Evolutionary conservation across 73 alveolate species (phyloP).

Genomic region (Tetrahymena borealis): DNA sequence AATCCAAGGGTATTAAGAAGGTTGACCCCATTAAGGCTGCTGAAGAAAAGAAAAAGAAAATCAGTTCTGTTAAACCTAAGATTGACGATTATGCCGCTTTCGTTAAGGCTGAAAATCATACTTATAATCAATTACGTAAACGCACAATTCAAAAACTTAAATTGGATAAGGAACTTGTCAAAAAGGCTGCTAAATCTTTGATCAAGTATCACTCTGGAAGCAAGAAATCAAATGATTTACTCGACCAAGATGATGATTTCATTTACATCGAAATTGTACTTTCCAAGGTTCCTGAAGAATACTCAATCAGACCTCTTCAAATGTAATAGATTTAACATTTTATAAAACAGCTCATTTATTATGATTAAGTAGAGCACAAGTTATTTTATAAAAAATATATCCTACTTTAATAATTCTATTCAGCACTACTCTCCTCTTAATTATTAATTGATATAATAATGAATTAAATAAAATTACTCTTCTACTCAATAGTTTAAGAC

Average conservation of each 20-base stretch:
- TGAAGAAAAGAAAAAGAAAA: not conserved
- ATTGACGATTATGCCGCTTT: not conserved
- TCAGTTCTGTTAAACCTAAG: not conserved
- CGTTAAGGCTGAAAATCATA: not conserved
- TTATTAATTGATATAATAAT: too few relatives aligned
- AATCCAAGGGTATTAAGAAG: not conserved
- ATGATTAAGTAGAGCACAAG: not conserved
- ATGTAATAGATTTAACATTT: not conserved
- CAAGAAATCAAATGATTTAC: not conserved
- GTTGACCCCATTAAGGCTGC: not conserved
- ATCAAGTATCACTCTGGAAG: not conserved
- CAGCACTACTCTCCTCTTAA: too few relatives aligned
- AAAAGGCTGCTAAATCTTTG: not conserved
- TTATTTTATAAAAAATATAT: not conserved
- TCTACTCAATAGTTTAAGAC: too few relatives aligned
- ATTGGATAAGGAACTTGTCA: not conserved
- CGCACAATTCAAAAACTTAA: not conserved
- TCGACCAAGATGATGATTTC: constrained; percentile 32
- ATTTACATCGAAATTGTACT: constrained; percentile 33
- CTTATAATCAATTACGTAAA: not conserved
- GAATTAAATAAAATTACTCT: too few relatives aligned
- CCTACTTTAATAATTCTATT: too few relatives aligned
- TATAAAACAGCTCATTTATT: too few relatives aligned
- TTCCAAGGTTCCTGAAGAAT: constrained; percentile 20
- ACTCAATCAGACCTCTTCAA: constrained; percentile 32